phyloP scores from a whole-genome alignment of 2,329 filamentous ascomycete genomes.

The Chaetomiaceae sp. region DNA sequence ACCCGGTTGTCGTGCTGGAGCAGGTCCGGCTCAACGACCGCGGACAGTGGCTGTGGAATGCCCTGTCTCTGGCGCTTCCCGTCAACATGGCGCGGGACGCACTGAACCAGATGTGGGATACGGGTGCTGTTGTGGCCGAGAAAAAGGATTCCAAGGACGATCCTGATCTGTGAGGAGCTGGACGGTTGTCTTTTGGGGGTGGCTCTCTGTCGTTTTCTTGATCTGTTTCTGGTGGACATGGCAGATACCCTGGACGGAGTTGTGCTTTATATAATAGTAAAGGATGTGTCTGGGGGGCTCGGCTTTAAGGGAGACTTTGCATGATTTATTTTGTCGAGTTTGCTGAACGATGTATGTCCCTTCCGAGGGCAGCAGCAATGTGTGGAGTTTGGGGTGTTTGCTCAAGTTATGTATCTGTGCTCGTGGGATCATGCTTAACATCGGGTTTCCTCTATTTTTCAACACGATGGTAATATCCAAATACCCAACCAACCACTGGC shows the following conservation, averaged over 20 bases:
- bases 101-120: slow-evolving; percentile 18
- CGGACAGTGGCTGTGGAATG: slow-evolving; percentile 34
- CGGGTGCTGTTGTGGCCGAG: slow-evolving; percentile 4
- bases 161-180: slow-evolving; percentile 21
- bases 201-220: neutral
- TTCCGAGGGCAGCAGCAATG: too few species aligned
- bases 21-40: slow-evolving; percentile 31
- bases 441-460: too few species aligned
- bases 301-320: too few species aligned
- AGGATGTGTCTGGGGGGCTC: too few species aligned
- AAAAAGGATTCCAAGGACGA: slow-evolving; percentile 12
- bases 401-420: too few species aligned
- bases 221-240: neutral
- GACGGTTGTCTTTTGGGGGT: neutral
- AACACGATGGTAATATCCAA: too few species aligned
- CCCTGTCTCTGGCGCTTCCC: slow-evolving; percentile 33
- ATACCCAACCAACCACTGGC: too few species aligned
- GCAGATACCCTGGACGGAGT: neutral
- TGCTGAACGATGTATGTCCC: too few species aligned
- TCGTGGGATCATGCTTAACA: too few species aligned
- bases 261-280: too few species aligned
- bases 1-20: slow-evolving; percentile 30
- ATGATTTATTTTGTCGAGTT: too few species aligned
- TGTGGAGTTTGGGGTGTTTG: too few species aligned
- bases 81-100: slow-evolving; percentile 31